Percentiles rank a stretch among this genome's conserved stretches.
Evolutionary conservation across 2,329 filamentous ascomycete genomes (phyloP).

Genomic region (Pseudogymnoascus verrucosus): DNA sequence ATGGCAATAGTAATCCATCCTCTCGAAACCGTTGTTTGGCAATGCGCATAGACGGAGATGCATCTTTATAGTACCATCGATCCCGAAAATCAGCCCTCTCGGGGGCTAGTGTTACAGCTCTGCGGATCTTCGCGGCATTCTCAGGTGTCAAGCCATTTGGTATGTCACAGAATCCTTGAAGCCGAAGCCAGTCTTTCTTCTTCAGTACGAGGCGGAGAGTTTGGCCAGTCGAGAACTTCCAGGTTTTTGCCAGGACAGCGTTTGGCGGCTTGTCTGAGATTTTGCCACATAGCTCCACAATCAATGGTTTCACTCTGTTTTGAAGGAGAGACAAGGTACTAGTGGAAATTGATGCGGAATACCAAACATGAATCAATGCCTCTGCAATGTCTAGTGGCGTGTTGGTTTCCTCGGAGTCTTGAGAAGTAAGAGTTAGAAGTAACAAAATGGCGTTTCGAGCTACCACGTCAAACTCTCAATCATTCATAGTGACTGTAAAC

Average conservation of each 20-base stretch:
- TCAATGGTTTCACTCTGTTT: constrained; percentile 11
- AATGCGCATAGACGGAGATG: constrained; percentile 19
- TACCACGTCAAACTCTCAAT: constrained; percentile 17
- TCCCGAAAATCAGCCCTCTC: constrained; percentile 14
- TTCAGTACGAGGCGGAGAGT: constrained; percentile 13
- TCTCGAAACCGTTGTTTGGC: constrained; percentile 27
- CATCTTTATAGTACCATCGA: constrained; percentile 10
- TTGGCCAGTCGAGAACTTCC: constrained; percentile 10
- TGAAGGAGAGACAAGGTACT: neutral
- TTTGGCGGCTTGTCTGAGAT: constrained; percentile 10
- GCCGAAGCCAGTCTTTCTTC: constrained; percentile 10
- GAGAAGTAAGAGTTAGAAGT: constrained; percentile 12
- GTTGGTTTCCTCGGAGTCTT: neutral
- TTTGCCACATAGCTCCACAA: constrained; percentile 10
- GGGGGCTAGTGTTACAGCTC: constrained; percentile 11
- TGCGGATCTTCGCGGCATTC: constrained; percentile 11
- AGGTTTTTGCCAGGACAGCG: constrained; percentile 13
- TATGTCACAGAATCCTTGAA: constrained; percentile 11
- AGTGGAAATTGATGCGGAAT: constrained; percentile 12
- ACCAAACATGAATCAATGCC: constrained; percentile 14
- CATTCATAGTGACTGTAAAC: constrained; percentile 15
- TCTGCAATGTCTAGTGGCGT: neutral
- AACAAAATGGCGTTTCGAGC: constrained; percentile 17
- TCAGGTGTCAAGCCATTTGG: constrained; percentile 10
- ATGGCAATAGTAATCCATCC: constrained; percentile 35